Base-by-base conservation (phyloP, 768 basidiomycete genomes). In the Suillus luteus region DNA sequence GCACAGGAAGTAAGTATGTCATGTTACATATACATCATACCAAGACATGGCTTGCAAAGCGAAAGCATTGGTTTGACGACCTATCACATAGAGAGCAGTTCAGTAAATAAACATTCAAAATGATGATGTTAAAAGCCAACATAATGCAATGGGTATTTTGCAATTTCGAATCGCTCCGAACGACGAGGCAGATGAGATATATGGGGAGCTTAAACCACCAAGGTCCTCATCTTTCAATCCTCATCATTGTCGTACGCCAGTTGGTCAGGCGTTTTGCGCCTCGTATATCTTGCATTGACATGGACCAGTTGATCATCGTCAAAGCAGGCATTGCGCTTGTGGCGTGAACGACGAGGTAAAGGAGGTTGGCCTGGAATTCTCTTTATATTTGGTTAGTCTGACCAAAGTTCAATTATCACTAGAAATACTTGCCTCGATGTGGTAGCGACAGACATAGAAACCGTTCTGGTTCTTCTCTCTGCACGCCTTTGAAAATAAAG, bases 291-390 rank as follows among this genome's bases (percentile, higher is more conserved):
- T 10, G 8, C 14, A 17, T 1, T 15, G 24, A 14, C 15, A 51
- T 33, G 7, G 1, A 49, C 8, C 24, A 14, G 6, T 15, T 7
- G 17, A 33, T 54, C 17, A 33, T 19, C 17, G 33, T 33, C 52
- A 31, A 33, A 54, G 5, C 5, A 33, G 19, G 9, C 31, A 19
- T 19, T 6, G 52, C 19, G 52, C 52, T 54, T 19, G 33, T 5
- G 31, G 19, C 5, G 0, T 52, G 24, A 4, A 2, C 67, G 68
- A 12, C 58, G 9, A 3, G 74, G 74, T 54, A 74, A 48, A 2
- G 63, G 67, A 2, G 74, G 73, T 31, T 74, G 73, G 27, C 37
- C 65, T 33, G 74, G 74, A n/a, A 74, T 33, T 19, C 74, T 73
- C 73, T 74, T 57, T 44, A 46, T 14, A 52, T 48, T 24, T 14